phyloP scores from a whole-genome alignment of 352 stramenopile species.

The Pythium aphanidermatum region DNA sequence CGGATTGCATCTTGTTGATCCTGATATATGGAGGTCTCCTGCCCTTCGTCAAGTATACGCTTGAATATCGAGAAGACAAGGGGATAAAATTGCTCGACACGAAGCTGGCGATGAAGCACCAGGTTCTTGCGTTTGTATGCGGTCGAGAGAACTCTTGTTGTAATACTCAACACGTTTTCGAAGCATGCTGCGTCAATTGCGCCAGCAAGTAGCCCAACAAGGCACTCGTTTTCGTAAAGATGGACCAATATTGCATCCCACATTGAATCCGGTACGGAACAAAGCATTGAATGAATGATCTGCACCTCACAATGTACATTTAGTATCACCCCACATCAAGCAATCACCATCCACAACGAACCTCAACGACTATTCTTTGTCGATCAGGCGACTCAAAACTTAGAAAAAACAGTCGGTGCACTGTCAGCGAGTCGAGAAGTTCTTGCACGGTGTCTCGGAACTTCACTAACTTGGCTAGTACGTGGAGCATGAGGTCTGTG shows the following conservation, averaged over 20 bases:
- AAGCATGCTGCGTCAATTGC: constrained; percentile 1
- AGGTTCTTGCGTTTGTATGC: constrained; percentile 3
- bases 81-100: constrained; percentile 14
- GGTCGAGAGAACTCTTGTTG: constrained; percentile 5
- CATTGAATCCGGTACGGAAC: not conserved
- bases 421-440: constrained; percentile 34
- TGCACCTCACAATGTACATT: not conserved
- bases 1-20: constrained; percentile 23
- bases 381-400: constrained; percentile 17
- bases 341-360: constrained; percentile 3
- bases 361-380: constrained; percentile 16
- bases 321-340: not conserved
- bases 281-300: not conserved
- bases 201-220: constrained; percentile 7
- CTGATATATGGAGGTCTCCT: not conserved
- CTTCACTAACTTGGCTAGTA: constrained; percentile 25
- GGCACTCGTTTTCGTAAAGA: constrained; percentile 13
- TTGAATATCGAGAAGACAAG: constrained; percentile 7
- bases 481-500: constrained; percentile 16
- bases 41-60: not conserved
- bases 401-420: constrained; percentile 49
- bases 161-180: constrained; percentile 7
- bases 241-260: constrained; percentile 9
- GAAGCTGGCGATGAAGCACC: constrained; percentile 17
- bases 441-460: constrained; percentile 42